These are phyloP conservation scores for Colletotrichum lupini DNA, from an alignment of 2,329 filamentous ascomycete genomes.

Conservation along the genomic window DNA sequence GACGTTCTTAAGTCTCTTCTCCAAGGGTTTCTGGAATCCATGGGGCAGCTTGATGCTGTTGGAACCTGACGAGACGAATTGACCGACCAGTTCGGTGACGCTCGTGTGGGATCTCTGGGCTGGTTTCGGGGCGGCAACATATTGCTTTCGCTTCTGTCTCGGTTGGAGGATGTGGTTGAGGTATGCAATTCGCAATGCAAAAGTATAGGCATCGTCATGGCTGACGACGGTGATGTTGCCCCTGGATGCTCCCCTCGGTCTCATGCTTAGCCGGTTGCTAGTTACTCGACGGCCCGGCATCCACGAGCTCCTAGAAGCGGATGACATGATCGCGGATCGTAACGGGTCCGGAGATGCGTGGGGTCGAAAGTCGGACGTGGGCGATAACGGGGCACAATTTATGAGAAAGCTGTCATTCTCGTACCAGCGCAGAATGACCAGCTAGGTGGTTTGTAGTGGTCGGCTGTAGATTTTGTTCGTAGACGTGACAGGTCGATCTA, in stretches of 20 bases:
- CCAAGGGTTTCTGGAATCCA: conserved; percentile 61
- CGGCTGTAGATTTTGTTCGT: neutral
- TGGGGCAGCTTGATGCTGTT: conserved; percentile 67
- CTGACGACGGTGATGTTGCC: conserved; percentile 57
- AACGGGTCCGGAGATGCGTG: conserved; percentile 14
- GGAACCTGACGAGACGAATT: conserved; percentile 72
- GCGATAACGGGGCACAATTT: conserved; percentile 17
- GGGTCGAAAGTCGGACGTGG: conserved; percentile 25
- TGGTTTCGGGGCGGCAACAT: conserved; percentile 75
- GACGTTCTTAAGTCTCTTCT: conserved; percentile 83
- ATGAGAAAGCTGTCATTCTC: conserved; percentile 33
- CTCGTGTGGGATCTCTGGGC: conserved; percentile 74
- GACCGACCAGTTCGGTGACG: conserved; percentile 88
- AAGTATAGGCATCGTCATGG: conserved; percentile 88
- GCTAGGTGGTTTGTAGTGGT: conserved; percentile 2
- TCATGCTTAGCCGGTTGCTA: conserved; percentile 55
- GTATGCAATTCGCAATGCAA: conserved; percentile 89
- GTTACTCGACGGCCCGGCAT: conserved; percentile 57
- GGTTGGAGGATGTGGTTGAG: conserved; percentile 94
- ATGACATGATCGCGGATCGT: conserved; percentile 59
- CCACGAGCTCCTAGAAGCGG: conserved; percentile 59
- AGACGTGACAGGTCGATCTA: neutral
- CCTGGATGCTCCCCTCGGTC: conserved; percentile 57
- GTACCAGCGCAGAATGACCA: conserved; percentile 30
- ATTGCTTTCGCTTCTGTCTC: conserved; percentile 88